phyloP scores from a whole-genome alignment of 75 land plant species.

The Pseudotsuga menziesii region DNA sequence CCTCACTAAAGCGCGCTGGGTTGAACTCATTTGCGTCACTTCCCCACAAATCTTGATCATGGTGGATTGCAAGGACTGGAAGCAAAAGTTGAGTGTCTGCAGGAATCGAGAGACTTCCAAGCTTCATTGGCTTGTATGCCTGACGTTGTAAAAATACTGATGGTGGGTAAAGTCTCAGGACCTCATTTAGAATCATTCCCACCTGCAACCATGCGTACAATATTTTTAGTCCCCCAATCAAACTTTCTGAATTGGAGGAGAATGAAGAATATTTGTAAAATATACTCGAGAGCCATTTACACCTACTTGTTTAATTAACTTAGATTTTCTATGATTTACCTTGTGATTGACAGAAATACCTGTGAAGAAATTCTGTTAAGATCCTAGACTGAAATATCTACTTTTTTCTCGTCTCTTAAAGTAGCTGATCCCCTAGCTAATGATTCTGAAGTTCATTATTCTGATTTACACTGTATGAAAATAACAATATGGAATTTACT shows the following conservation, averaged over 20 bases:
- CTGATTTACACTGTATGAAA: neutral
- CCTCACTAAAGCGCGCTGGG: slow-evolving; percentile 47
- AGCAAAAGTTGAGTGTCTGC: slow-evolving; percentile 34
- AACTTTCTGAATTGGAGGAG: neutral
- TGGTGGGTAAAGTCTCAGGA: slow-evolving; percentile 59
- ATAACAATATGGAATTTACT: neutral
- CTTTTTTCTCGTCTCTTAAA: neutral
- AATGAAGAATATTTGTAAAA: neutral
- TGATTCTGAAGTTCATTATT: neutral
- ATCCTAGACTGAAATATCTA: neutral
- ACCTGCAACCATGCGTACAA: slow-evolving; percentile 30
- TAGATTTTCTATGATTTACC: too few species aligned
- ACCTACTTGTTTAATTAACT: too few species aligned
- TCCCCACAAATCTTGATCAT: slow-evolving; percentile 58
- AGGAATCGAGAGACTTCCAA: slow-evolving; percentile 44
- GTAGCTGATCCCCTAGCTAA: neutral
- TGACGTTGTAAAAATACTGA: slow-evolving; percentile 21
- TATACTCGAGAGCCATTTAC: too few species aligned
- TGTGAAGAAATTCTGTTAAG: neutral
- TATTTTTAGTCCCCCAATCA: neutral
- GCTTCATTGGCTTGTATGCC: slow-evolving; percentile 19
- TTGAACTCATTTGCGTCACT: slow-evolving; percentile 53
- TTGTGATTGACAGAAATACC: too few species aligned
- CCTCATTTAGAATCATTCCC: slow-evolving; percentile 59
- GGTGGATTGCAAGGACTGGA: slow-evolving; percentile 49